phyloP scores from a whole-genome alignment of 371 early-diverging fungal species.

The Sporodiniella umbellata region DNA sequence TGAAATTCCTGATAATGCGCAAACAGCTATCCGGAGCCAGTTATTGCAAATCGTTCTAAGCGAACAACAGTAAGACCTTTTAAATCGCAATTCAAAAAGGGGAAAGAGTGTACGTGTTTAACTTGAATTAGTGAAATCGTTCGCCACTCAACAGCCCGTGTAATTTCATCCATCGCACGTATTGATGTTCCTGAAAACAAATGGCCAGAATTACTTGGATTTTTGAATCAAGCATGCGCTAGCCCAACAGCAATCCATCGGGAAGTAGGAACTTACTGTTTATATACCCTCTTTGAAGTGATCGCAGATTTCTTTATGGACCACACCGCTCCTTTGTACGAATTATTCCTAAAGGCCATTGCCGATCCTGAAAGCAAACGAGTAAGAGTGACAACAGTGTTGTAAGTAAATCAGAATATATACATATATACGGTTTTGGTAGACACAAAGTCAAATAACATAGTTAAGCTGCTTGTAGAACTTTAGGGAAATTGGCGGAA shows the following conservation, averaged over 20 bases:
- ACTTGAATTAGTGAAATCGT: conserved; percentile 54
- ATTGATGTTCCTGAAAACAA: conserved; percentile 72
- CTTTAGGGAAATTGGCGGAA: conserved; percentile 84
- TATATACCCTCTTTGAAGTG: conserved; percentile 81
- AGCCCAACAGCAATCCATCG: conserved; percentile 73
- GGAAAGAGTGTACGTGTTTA: background rate
- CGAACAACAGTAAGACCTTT: conserved; percentile 62
- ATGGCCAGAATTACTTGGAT: conserved; percentile 79
- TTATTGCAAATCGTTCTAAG: conserved; percentile 66
- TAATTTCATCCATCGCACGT: conserved; percentile 83
- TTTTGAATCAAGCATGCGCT: conserved; percentile 74
- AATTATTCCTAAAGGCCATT: conserved; percentile 69
- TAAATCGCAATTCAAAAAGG: no score
- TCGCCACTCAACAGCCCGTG: conserved; percentile 80
- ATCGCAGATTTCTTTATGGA: conserved; percentile 72
- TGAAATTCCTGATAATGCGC: conserved; percentile 53
- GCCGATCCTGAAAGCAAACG: conserved; percentile 80
- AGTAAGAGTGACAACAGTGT: conserved; percentile 77
- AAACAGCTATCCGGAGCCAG: conserved; percentile 56
- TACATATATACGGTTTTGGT: no score
- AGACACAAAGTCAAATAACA: background rate
- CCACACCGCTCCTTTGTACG: conserved; percentile 63
- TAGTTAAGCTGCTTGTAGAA: conserved; percentile 24
- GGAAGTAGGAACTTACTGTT: conserved; percentile 82
- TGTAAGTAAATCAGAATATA: conserved; percentile 14